Evolutionary conservation across 352 stramenopile genomes (phyloP).

Genomic region (Phytopythium vexans): DNA sequence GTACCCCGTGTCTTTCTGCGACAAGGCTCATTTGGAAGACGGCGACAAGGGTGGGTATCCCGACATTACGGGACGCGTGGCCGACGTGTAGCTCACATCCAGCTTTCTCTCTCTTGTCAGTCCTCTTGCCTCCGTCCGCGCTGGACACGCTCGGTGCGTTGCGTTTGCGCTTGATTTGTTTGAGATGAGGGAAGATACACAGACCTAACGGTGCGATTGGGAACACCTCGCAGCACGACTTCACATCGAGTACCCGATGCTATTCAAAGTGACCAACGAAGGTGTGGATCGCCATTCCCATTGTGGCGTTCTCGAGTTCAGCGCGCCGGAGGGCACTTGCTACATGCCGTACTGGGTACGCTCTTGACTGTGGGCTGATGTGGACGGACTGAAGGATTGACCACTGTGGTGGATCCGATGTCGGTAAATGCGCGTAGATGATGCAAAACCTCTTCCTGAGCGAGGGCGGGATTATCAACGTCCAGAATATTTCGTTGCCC

Average conservation of each 20-base stretch:
- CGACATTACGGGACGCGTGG: background rate
- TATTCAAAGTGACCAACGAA: conserved; percentile 95
- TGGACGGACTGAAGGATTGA: background rate
- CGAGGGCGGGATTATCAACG: conserved; percentile 92
- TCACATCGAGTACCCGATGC: conserved; percentile 99
- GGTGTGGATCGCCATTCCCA: conserved; percentile 90
- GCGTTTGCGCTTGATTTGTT: background rate
- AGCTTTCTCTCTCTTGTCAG: conserved; percentile 18
- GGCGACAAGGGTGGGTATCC: conserved; percentile 81
- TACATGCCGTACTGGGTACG: conserved; percentile 99
- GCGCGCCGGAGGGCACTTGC: conserved; percentile 95
- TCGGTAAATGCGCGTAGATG: conserved; percentile 65
- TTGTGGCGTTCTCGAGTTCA: conserved; percentile 99
- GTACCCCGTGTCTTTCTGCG: conserved; percentile 85
- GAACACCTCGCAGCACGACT: conserved; percentile 48
- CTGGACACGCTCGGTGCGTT: conserved; percentile 93
- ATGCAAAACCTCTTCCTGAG: conserved; percentile 98
- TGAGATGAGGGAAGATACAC: background rate
- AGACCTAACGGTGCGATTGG: background rate
- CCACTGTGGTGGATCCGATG: background rate
- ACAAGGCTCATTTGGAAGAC: conserved; percentile 87
- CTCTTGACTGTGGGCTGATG: background rate
- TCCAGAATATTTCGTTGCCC: conserved; percentile 94
- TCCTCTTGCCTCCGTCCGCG: conserved; percentile 96
- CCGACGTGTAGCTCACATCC: too few relatives aligned